Conservation (phyloP, 495 filamentous ascomycete genomes). For the Penicillium chermesinum region DNA sequence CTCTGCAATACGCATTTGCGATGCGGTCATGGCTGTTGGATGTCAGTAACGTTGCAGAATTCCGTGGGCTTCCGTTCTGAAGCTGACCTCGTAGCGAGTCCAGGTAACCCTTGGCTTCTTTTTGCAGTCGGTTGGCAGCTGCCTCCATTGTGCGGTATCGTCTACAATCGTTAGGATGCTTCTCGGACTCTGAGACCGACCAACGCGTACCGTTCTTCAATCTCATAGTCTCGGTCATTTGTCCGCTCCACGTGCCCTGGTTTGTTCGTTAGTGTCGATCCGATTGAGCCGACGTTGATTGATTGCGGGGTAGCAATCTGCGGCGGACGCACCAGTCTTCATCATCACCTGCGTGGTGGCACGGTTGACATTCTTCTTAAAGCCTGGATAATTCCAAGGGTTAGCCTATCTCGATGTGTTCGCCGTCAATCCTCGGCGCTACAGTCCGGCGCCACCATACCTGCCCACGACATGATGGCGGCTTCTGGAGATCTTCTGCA, state of each 20-base stretch:
- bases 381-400: constrained; percentile 61
- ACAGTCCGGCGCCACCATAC: constrained; percentile 32
- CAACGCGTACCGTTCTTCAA: constrained; percentile 82
- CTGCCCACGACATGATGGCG: constrained; percentile 60
- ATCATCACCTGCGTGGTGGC: constrained; percentile 99
- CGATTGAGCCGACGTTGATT: background rate
- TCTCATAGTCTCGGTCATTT: constrained; percentile 96
- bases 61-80: background rate
- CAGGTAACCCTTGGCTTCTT: constrained; percentile 95
- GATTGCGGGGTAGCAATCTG: constrained; percentile 18
- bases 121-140: constrained; percentile 84
- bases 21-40: constrained; percentile 88
- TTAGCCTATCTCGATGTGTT: too few species aligned
- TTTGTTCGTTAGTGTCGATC: constrained; percentile 9
- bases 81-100: constrained; percentile 85
- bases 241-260: constrained; percentile 94
- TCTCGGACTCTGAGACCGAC: background rate
- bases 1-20: constrained; percentile 98
- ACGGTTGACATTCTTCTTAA: constrained; percentile 98
- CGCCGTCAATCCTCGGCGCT: too few species aligned
- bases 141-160: constrained; percentile 96
- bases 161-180: constrained; percentile 33
- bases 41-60: constrained; percentile 4
- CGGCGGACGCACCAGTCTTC: constrained; percentile 70
- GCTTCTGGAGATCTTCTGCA: background rate